Evolutionary conservation across 2,329 filamentous ascomycete genomes (phyloP), one percentile per base, ranked within the genome.

Genomic region (Aaosphaeria arxii): DNA sequence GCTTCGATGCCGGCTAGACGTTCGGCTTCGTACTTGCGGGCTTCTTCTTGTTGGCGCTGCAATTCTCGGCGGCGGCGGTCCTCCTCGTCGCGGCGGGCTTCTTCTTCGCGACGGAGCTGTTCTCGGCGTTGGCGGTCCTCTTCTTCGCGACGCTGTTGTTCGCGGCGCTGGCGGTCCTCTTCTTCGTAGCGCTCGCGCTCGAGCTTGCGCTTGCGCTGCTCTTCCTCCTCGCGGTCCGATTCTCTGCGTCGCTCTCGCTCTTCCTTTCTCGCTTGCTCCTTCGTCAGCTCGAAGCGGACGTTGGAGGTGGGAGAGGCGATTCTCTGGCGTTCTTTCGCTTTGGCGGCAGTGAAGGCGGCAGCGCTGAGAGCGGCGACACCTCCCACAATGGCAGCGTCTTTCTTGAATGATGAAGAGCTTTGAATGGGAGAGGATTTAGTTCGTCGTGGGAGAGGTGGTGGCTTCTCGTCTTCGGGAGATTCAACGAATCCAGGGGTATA

Each of bases 261-360:
- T 46, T 80, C 78, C 45, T 76, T 77, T 30, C 76, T 71, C 33
- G 69, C 71, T 63, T 83, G 79, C 58, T 82, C 79, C 42, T 82
- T 71, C 0, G 80, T 83, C 43, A 84, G 59, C 35, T 79, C 75
- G 53, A 84, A 84, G 46, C 78, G 76, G 6, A 85, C 82, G 50
- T 74, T 77, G 6, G 72, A 72, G 11, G 70, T 61, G 24, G 63
- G 63, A 46, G 61, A 64, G 4, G 24, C 39, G n/a, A n/a, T 9
- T 7, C 58, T 48, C 2, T 56, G 57, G 6, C 59, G 60, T 52
- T 63, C 36, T 54, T 58, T 44, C 36, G 61, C 58, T 51, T 63
- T 62, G 29, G 61, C 55, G 17, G 59, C 59, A 41, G 67, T 67
- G 11, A 72, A 51, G 7, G 70, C 72, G 35, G 67, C 72, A n/a